Evolutionary conservation across 148 eudicot species (phyloP), one percentile per base, ranked within the genome.

Genomic region (Heliosperma pusillum): DNA sequence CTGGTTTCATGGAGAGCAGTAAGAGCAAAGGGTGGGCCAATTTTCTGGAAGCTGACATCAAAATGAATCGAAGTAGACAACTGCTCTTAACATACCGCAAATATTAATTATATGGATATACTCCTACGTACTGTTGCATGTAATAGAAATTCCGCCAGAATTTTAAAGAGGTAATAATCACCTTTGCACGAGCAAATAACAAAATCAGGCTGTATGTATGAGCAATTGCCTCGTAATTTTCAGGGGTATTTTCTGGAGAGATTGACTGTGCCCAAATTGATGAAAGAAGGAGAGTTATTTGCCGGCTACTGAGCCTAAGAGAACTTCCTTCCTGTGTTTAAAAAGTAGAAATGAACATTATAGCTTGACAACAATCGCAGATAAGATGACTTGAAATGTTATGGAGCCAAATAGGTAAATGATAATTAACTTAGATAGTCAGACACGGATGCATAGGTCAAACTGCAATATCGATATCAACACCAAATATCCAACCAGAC

Each of bases 131-230:
- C 36, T 13, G 59, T 30, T 64, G 12, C 44, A 22, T 15, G 19
- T 17, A 67, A 5, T 44, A 70, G 11, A 71, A 52, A 66, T 10
- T 7, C 68, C 1, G n/a, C 5, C 61, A 29, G n/a, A 55, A 66
- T 57, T 55, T 5, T 13, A 19, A 3, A 60, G 44, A 55, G 29
- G 21, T 9, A 53, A 56, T 21, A 68, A 69, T 70, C 80, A 95
- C 99, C 97, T 92, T 95, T 73, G 85, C 88, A 63, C 91, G 91
- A 79, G 99, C 84, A 75, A 88, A 96, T 70, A 96, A 76, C 86
- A 90, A 74, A 70, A 96, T 93, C 77, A 96, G 79, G 78, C 99
- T 92, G 90, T 89, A 96, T 21, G 99, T 90, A 83, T 96, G 99
- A 73, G 99, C 91, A 74, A 96, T 90, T 63, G 99, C 99, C 88